A percentile compares a stretch with the other conserved stretches of the same genome.
phyloP scores from a whole-genome alignment of 1,139 yeast species.

The Lodderomyces elongisporus region DNA sequence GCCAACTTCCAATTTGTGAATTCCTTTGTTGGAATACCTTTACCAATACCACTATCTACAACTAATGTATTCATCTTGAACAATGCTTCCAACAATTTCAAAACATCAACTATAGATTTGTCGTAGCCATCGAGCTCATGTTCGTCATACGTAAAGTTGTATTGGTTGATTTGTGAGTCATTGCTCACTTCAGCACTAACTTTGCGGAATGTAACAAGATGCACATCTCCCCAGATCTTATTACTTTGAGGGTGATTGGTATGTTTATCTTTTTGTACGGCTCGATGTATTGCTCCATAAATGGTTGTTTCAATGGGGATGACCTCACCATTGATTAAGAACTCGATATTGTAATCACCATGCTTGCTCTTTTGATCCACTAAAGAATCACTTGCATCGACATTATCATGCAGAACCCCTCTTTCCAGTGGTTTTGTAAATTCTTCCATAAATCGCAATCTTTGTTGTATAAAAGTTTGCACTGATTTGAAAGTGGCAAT shows the following conservation, averaged over 20 bases:
- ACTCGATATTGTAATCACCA: conserved; percentile 42
- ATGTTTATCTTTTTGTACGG: conserved; percentile 32
- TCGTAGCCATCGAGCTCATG: conserved; percentile 36
- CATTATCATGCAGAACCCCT: neutral
- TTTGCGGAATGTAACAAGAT: conserved; percentile 49
- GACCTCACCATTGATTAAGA: conserved; percentile 54
- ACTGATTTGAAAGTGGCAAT: conserved; percentile 79
- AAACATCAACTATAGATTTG: conserved; percentile 41
- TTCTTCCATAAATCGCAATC: conserved; percentile 24
- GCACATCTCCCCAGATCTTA: conserved; percentile 54
- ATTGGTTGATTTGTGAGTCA: conserved; percentile 14
- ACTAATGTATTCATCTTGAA: conserved; percentile 45
- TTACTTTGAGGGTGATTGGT: too few species aligned
- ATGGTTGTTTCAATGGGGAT: conserved; percentile 71
- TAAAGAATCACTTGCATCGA: neutral
- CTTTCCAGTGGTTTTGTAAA: conserved; percentile 6
- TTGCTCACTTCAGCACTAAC: conserved; percentile 17
- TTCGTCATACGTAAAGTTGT: conserved; percentile 19
- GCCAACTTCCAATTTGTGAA: conserved; percentile 80
- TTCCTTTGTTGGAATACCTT: conserved; percentile 34
- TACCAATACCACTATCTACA: conserved; percentile 14
- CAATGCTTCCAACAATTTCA: conserved; percentile 53
- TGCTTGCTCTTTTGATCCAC: conserved; percentile 8
- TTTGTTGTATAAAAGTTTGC: conserved; percentile 52
- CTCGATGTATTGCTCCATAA: conserved; percentile 69